Percentiles rank a stretch among this genome's conserved stretches.
Evolutionary conservation across 164 flowering plant species (phyloP).

Genomic region (Protea cynaroides): DNA sequence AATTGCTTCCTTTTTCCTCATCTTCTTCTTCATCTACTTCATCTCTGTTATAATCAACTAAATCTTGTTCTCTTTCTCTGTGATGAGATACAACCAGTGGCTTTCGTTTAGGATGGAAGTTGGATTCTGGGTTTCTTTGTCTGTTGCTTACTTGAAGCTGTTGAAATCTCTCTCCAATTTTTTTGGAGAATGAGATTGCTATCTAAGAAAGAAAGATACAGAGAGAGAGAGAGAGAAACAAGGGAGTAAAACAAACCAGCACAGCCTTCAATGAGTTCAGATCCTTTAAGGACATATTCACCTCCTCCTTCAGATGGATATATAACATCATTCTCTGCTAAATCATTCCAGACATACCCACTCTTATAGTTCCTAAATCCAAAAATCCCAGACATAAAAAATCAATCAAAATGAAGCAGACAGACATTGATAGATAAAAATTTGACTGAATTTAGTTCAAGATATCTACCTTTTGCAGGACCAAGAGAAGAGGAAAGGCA

Average conservation of each 20-base stretch:
- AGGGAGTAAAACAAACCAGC: constrained; percentile 28
- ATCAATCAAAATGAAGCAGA: neutral
- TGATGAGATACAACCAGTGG: neutral
- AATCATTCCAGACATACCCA: constrained; percentile 92
- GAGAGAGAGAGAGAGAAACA: neutral
- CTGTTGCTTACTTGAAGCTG: constrained; percentile 30
- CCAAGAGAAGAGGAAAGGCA: constrained; percentile 91
- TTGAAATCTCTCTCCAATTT: constrained; percentile 37
- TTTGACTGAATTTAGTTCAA: too few species aligned
- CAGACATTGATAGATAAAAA: too few species aligned
- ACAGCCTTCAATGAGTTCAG: constrained; percentile 53
- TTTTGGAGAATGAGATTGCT: too few species aligned
- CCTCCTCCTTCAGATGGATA: constrained; percentile 54
- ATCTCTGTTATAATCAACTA: too few species aligned
- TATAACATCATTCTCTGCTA: constrained; percentile 61
- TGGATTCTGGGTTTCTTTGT: constrained; percentile 24
- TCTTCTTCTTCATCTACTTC: constrained; percentile 25
- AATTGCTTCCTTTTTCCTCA: constrained; percentile 35
- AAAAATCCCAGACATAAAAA: constrained; percentile 56
- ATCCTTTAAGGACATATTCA: constrained; percentile 88
- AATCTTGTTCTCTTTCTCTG: constrained; percentile 3
- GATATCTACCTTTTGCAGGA: too few species aligned
- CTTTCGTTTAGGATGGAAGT: constrained; percentile 12
- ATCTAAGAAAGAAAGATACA: too few species aligned
- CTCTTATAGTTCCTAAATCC: too few species aligned